Percentiles rank a stretch among this genome's conserved stretches.
These are phyloP conservation scores for Spinellus fusiger DNA, from an alignment of 192 early-diverging fungal genomes.

Conservation along the genomic window DNA sequence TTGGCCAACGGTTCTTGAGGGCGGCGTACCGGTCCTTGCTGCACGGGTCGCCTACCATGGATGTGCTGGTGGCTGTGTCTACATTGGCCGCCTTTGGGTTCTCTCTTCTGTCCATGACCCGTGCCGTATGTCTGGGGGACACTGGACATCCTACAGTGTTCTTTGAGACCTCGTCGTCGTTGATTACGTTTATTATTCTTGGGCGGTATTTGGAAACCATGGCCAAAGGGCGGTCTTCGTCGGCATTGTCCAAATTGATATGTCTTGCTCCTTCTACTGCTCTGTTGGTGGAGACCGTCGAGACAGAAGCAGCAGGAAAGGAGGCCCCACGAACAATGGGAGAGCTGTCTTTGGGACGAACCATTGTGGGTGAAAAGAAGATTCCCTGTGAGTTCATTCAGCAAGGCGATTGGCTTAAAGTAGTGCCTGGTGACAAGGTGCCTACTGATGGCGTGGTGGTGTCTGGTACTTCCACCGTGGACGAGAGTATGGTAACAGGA, in stretches of 20 bases:
- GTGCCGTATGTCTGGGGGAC: slow-evolving; percentile 45
- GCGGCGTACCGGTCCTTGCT: slow-evolving; percentile 72
- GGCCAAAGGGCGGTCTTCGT: slow-evolving; percentile 90
- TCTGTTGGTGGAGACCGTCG: slow-evolving; percentile 38
- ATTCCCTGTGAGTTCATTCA: slow-evolving; percentile 87
- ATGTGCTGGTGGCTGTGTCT: slow-evolving; percentile 83
- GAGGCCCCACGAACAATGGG: too few species aligned
- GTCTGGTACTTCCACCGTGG: slow-evolving; percentile 69
- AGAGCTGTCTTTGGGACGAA: too few species aligned
- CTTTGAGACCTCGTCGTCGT: slow-evolving; percentile 89
- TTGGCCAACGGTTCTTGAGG: slow-evolving; percentile 75
- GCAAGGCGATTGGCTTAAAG: slow-evolving; percentile 76
- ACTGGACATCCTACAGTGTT: slow-evolving; percentile 70
- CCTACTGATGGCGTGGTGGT: slow-evolving; percentile 84
- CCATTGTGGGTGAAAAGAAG: slow-evolving; percentile 52
- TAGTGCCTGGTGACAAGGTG: slow-evolving; percentile 90
- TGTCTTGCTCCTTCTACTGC: slow-evolving; percentile 76
- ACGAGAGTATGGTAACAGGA: slow-evolving; percentile 97
- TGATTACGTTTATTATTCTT: slow-evolving; percentile 90
- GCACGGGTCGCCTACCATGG: slow-evolving; percentile 91
- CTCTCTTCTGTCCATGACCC: slow-evolving; percentile 70
- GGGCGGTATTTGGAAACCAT: slow-evolving; percentile 92
- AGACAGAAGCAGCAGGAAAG: slow-evolving; percentile 27
- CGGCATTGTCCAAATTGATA: slow-evolving; percentile 84
- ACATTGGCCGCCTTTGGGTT: slow-evolving; percentile 84